Conservation (phyloP, 2,329 filamentous ascomycete species). For the Diaporthe eres region DNA sequence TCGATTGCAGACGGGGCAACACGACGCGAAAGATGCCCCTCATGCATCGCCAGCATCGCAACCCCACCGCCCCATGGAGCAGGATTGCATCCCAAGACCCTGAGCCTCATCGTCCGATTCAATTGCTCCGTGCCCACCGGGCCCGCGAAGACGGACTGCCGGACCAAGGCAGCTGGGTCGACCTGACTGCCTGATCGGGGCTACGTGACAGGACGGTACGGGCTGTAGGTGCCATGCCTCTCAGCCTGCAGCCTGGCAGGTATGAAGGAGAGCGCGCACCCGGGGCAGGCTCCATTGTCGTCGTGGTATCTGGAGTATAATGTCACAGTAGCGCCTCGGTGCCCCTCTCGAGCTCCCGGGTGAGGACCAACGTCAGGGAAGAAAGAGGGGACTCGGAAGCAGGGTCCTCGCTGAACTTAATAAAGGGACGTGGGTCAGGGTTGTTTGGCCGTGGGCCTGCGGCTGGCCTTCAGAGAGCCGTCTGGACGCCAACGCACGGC, state of each 20-base stretch:
- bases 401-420: constrained; percentile 33
- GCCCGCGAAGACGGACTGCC: not conserved
- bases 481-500: constrained; percentile 36
- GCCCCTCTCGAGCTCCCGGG: constrained; percentile 12
- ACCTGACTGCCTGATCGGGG: not conserved
- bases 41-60: constrained; percentile 39
- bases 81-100: constrained; percentile 13
- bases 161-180: constrained; percentile 2
- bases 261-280: not conserved
- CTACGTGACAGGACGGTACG: not conserved
- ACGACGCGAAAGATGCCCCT: constrained; percentile 32
- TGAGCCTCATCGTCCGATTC: constrained; percentile 40
- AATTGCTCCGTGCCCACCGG: constrained; percentile 1
- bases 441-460: constrained; percentile 16
- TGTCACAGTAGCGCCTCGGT: constrained; percentile 11
- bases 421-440: constrained; percentile 39
- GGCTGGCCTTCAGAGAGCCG: constrained; percentile 14
- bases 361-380: constrained; percentile 16
- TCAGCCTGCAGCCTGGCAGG: not conserved
- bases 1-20: constrained; percentile 27
- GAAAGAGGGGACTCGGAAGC: not conserved
- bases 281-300: not conserved
- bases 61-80: constrained; percentile 37
- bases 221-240: not conserved
- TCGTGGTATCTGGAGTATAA: not conserved